phyloP scores from a whole-genome alignment of 1,284 basidiomycete species.

The Boletus hoseneyae region DNA sequence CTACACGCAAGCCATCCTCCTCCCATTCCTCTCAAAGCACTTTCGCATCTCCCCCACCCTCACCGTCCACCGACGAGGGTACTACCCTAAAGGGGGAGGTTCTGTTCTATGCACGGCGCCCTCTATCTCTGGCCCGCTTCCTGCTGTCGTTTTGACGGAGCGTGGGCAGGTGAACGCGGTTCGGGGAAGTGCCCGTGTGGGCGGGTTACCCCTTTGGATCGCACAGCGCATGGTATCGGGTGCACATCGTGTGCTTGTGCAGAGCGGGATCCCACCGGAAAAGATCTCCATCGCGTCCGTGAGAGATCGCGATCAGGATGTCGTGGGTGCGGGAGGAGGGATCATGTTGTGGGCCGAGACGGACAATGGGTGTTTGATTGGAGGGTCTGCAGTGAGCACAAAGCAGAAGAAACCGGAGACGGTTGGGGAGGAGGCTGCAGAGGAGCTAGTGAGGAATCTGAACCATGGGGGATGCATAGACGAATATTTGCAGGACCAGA shows the following conservation, averaged over 20 bases:
- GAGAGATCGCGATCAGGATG: constrained; percentile 46
- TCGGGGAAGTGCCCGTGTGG: constrained; percentile 57
- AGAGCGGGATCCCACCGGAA: constrained; percentile 20
- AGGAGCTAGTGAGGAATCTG: constrained; percentile 52
- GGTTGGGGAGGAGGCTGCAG: constrained; percentile 58
- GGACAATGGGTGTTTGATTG: constrained; percentile 57
- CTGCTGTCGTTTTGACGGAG: constrained; percentile 46
- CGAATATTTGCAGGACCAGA: constrained; percentile 67
- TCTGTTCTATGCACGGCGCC: constrained; percentile 46
- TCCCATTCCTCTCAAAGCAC: constrained; percentile 60
- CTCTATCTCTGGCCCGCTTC: constrained; percentile 41
- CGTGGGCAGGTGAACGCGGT: constrained; percentile 52
- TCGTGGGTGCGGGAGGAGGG: constrained; percentile 60
- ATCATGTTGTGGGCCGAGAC: constrained; percentile 71
- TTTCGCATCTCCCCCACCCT: constrained; percentile 49
- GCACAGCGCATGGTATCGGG: constrained; percentile 53
- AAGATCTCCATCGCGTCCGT: constrained; percentile 40
- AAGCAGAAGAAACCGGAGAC: constrained; percentile 42
- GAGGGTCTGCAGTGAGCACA: constrained; percentile 58
- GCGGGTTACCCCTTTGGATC: constrained; percentile 51
- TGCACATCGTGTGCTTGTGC: constrained; percentile 42
- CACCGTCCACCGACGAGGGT: constrained; percentile 53
- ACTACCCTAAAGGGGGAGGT: constrained; percentile 69
- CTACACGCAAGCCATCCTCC: constrained; percentile 57
- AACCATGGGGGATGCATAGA: constrained; percentile 65